Base-by-base conservation (phyloP, 2,329 filamentous ascomycete species). In the Diplodia sapinea region DNA sequence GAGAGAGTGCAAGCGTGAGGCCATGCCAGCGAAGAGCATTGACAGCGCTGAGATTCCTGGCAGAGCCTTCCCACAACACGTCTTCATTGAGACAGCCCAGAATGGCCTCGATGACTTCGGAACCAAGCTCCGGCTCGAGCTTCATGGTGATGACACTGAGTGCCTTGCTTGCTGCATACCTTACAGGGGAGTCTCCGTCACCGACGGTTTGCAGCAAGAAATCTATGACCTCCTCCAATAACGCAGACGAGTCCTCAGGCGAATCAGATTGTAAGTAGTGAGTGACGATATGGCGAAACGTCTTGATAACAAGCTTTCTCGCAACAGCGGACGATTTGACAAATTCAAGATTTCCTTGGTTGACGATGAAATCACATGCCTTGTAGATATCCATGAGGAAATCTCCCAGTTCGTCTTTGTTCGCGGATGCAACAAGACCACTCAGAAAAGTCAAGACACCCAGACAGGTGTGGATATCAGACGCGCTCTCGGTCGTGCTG, bases 11-110 rank as follows among this genome's bases (percentile, higher is more conserved):
- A 54, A 99, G 84, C 73, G 93, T 94, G 47, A 97, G 79, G 0
- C 95, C 95, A 77, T 99, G 95, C 95, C 95, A 99, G 78, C 90
- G 89, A 31, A 94, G 83, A 17, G 92, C 86, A 76, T 96, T 89
- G 15, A 96, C 93, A 9, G 89, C 88, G 51, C 88, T 89, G 43
- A 96, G 81, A 75, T 95, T 88, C 50, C 86, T 82, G 50, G 79
- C 79, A 2, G 76, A 74, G 47, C 82, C 82, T 71, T 87, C 83
- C 73, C 82, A 78, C 84, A 88, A 71, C 78, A 92, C 79, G 68
- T 89, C 87, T 71, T 89, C 88, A 56, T 86, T 83, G 70, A 89
- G 81, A 13, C 83, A 85, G 12, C 90, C 91, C 36, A 97, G 84
- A 12, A 98, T 89, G 0, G 92, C 93, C 69, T 96, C 91, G 13